Base-by-base conservation (phyloP, 768 basidiomycete species). In the Suillus sp. region DNA sequence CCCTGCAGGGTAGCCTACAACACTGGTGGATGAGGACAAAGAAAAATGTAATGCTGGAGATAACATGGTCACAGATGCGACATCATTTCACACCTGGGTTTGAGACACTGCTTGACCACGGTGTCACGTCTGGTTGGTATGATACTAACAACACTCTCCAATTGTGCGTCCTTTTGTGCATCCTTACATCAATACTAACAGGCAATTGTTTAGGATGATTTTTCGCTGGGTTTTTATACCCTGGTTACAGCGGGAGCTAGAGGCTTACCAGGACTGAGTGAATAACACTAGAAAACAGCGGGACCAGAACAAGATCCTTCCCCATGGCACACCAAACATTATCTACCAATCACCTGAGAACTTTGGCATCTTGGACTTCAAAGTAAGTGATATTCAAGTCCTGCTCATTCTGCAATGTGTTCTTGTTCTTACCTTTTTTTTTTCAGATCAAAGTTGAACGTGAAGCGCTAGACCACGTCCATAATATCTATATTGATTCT, bases 1-100 rank as follows among this genome's bases (percentile, higher is more conserved):
- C 64, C 0, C 73, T 84, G 0, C 20, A 25, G 0, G 77, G 71
- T 2, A 78, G 77, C 0, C 61, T 79, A 1, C 81, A 83, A 63
- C 83, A 84, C 60, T 67, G 72, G 76, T 69, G 78, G 80, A 64
- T 59, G 69, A 22, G 38, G 72, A 6, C 34, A 6, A 34, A 34
- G 34, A 34, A 34, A 9, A 34, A 34, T 8, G 34, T 34, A 34
- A 34, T 1, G 34, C 34, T 64, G 60, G 70, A 71, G 40, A 40
- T 34, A 54, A n/a, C 72, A 73, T 60, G 66, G 43, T 64, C 70
- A 1, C 71, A 74, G 54, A 71, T 71, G 34, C 62, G 61, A 13
- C 35, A 37, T 10, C 37, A 40, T 32, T 70, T 63, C 34, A 59
- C 60, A 4, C 64, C 61, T 7, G 77, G 78, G 0, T 81, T 79